Conservation (phyloP, 371 early-diverging fungal species). For the Lichtheimia hyalospora region DNA sequence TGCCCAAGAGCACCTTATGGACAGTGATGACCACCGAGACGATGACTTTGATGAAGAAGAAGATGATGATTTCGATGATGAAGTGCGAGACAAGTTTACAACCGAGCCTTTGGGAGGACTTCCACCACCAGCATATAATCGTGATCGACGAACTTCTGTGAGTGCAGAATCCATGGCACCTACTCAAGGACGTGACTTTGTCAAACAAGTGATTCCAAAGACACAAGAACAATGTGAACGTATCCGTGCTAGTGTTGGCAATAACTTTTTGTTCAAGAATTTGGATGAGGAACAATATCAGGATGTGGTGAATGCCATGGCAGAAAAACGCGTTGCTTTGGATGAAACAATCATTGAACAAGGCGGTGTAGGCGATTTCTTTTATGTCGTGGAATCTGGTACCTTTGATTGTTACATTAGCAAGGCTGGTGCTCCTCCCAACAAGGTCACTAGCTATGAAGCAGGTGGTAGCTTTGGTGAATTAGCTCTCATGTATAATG, state of each 20-base stretch:
- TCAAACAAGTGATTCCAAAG: conserved; percentile 86
- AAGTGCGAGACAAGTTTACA: conserved; percentile 16
- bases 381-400: conserved; percentile 97
- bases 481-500: conserved; percentile 88
- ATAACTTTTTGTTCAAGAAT: conserved; percentile 92
- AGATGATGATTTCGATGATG: conserved; percentile 20
- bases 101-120: conserved; percentile 10
- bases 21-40: conserved; percentile 14
- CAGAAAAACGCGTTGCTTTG: conserved; percentile 76
- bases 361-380: conserved; percentile 96
- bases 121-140: conserved; percentile 41
- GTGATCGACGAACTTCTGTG: conserved; percentile 93
- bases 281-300: conserved; percentile 94
- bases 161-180: conserved; percentile 97
- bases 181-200: conserved; percentile 73
- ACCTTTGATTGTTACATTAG: conserved; percentile 90
- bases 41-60: conserved; percentile 24
- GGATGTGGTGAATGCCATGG: conserved; percentile 96
- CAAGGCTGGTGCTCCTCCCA: conserved; percentile 46
- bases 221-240: conserved; percentile 79
- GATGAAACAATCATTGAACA: conserved; percentile 90
- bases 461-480: conserved; percentile 84
- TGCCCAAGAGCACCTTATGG: conserved; percentile 15
- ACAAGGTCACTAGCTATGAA: conserved; percentile 63
- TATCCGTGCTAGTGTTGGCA: conserved; percentile 77